Percentiles rank a stretch among this genome's conserved stretches.
Conservation (phyloP, 495 filamentous ascomycete species). For the Bacidia gigantensis region DNA sequence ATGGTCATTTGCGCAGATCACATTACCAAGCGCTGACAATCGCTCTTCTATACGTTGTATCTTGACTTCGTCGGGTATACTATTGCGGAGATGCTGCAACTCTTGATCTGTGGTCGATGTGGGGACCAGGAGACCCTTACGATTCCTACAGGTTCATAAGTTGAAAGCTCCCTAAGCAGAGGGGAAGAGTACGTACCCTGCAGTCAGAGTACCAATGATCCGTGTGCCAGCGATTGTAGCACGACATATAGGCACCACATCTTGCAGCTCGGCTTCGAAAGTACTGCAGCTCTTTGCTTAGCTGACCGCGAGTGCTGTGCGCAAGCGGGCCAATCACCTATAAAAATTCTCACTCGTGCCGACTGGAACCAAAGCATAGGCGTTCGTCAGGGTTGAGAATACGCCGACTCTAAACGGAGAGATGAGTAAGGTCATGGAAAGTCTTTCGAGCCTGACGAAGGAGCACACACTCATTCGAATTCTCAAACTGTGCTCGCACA, state of each 20-base stretch:
- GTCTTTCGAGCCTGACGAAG: not conserved
- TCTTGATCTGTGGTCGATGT: slow-evolving; percentile 96
- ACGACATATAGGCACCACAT: slow-evolving; percentile 94
- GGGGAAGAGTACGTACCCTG: slow-evolving; percentile 52
- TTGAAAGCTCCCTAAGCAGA: not conserved
- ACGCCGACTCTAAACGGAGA: slow-evolving; percentile 70
- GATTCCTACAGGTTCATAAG: slow-evolving; percentile 46
- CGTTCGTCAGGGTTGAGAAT: slow-evolving; percentile 90
- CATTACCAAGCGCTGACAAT: slow-evolving; percentile 88
- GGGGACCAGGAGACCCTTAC: slow-evolving; percentile 89
- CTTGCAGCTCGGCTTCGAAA: slow-evolving; percentile 94
- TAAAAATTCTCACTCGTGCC: slow-evolving; percentile 98
- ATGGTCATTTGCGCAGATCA: slow-evolving; percentile 93
- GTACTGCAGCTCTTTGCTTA: slow-evolving; percentile 29
- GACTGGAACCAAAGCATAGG: slow-evolving; percentile 82
- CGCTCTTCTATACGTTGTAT: slow-evolving; percentile 96
- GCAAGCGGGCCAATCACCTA: slow-evolving; percentile 34
- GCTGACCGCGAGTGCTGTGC: too few relatives aligned
- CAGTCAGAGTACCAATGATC: slow-evolving; percentile 88
- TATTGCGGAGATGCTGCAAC: slow-evolving; percentile 89
- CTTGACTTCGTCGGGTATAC: slow-evolving; percentile 75
- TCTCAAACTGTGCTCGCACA: slow-evolving; percentile 87
- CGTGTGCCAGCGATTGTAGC: slow-evolving; percentile 94
- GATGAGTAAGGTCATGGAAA: not conserved
- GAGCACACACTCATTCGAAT: slow-evolving; percentile 80